A percentile compares a stretch with the other conserved stretches of the same genome.
Evolutionary conservation across 2,329 filamentous ascomycete genomes (phyloP).

Genomic region (Penicillium sp.): DNA sequence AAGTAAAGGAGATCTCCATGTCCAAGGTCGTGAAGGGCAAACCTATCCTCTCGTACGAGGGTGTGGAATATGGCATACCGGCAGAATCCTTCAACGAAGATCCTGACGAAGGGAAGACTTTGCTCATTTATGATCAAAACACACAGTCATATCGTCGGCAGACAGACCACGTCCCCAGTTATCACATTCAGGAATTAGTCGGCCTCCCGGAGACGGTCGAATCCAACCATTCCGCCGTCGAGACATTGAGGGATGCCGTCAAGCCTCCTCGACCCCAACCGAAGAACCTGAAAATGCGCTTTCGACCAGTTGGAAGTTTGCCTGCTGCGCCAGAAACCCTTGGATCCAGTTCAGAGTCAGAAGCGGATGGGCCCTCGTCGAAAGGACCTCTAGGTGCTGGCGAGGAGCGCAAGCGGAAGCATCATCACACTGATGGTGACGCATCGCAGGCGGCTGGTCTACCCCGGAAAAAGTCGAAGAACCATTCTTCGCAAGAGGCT

Average conservation of each 20-base stretch:
- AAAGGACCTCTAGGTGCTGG: constrained; percentile 29
- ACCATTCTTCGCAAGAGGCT: constrained; percentile 25
- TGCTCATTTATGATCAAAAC: constrained; percentile 36
- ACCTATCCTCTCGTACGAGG: constrained; percentile 40
- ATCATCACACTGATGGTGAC: constrained; percentile 29
- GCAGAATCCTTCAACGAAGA: constrained; percentile 29
- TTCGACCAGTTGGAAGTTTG: constrained; percentile 39
- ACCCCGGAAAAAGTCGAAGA: constrained; percentile 40
- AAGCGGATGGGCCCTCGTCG: constrained; percentile 30
- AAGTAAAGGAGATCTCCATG: constrained; percentile 43
- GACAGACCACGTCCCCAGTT: constrained; percentile 28
- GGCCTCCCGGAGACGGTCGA: constrained; percentile 23
- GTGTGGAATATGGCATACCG: constrained; percentile 40
- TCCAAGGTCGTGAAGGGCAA: constrained; percentile 38
- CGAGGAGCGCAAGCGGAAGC: constrained; percentile 38
- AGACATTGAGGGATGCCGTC: constrained; percentile 25
- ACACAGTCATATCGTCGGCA: constrained; percentile 32
- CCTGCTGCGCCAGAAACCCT: constrained; percentile 30
- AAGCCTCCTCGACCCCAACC: constrained; percentile 40
- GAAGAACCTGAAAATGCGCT: constrained; percentile 42
- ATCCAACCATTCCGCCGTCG: constrained; percentile 22
- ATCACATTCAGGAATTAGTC: constrained; percentile 36
- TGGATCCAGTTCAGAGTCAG: constrained; percentile 37
- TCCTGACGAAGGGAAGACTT: constrained; percentile 26
- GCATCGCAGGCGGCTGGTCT: constrained; percentile 18